Percentiles rank a stretch among this genome's conserved stretches.
Conservation (phyloP, 345 rosid genomes). For the Salix caprea region DNA sequence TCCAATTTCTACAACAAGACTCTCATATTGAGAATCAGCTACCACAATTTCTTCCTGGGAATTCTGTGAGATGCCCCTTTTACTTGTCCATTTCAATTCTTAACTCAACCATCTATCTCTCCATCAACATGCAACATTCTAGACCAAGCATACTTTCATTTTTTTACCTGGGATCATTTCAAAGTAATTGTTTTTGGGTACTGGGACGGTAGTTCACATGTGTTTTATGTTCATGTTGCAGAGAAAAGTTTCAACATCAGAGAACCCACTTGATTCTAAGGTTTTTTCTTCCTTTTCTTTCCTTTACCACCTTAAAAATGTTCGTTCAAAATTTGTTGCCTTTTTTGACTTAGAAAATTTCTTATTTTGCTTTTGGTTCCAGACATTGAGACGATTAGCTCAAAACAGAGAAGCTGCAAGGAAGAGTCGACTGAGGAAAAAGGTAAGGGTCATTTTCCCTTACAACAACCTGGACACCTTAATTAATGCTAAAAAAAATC, state of each 20-base stretch:
- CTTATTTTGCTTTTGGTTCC: constrained; percentile 15
- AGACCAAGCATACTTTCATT: background rate
- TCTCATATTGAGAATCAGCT: constrained; percentile 17
- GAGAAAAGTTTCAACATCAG: constrained; percentile 84
- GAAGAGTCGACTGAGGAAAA: constrained; percentile 94
- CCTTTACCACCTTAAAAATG: background rate
- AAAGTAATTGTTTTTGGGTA: background rate
- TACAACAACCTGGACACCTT: background rate
- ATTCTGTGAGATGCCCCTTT: constrained; percentile 21
- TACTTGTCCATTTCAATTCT: constrained; percentile 5
- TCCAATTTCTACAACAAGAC: constrained; percentile 17
- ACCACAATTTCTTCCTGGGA: constrained; percentile 15
- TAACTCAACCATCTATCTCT: background rate
- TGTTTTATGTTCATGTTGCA: constrained; percentile 35
- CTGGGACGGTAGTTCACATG: background rate
- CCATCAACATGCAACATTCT: background rate
- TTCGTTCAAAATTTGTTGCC: background rate
- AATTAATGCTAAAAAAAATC: background rate
- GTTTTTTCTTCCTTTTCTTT: constrained; percentile 29
- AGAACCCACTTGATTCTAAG: constrained; percentile 89
- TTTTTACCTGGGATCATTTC: background rate
- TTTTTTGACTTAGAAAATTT: background rate
- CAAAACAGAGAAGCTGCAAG: constrained; percentile 99
- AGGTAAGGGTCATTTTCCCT: constrained; percentile 37
- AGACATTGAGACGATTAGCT: constrained; percentile 96